phyloP scores from a whole-genome alignment of 345 rosid genomes.

The Gossypium stocksii region DNA sequence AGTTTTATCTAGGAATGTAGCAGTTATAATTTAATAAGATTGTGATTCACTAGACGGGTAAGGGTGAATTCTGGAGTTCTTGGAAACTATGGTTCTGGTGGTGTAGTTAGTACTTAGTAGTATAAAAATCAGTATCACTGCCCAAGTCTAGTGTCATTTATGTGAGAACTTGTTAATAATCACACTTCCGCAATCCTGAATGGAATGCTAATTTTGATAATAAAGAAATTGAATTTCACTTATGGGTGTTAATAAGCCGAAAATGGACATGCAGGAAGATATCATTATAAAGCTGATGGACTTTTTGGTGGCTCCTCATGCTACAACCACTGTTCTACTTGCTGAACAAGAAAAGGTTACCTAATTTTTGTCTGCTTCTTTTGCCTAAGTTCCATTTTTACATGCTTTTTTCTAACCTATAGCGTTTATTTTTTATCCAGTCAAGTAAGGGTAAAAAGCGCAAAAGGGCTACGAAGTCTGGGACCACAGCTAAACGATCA shows the following conservation, averaged over 20 bases:
- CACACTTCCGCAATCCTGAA: neutral
- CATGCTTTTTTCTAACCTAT: neutral
- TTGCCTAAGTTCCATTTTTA: neutral
- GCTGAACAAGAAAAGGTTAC: slow-evolving; percentile 72
- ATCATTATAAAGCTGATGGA: slow-evolving; percentile 58
- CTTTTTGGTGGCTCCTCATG: slow-evolving; percentile 79
- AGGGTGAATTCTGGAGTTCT: neutral
- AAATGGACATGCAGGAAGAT: slow-evolving; percentile 65
- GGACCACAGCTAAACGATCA: slow-evolving; percentile 48
- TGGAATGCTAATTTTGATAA: neutral
- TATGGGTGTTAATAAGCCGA: slow-evolving; percentile 13
- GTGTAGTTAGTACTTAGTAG: neutral
- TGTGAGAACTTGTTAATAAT: neutral
- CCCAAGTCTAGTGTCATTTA: neutral
- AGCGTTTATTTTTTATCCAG: slow-evolving; percentile 30
- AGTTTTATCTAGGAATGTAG: neutral
- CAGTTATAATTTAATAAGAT: neutral
- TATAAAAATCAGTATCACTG: neutral
- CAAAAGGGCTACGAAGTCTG: slow-evolving; percentile 53
- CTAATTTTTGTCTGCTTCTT: neutral
- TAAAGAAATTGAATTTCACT: slow-evolving; percentile 6
- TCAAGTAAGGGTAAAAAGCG: slow-evolving; percentile 70
- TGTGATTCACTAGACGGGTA: neutral
- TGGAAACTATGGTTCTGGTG: neutral
- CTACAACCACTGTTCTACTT: slow-evolving; percentile 54